phyloP scores from a whole-genome alignment of 352 stramenopile genomes.

The Phytophthora hybrid region DNA sequence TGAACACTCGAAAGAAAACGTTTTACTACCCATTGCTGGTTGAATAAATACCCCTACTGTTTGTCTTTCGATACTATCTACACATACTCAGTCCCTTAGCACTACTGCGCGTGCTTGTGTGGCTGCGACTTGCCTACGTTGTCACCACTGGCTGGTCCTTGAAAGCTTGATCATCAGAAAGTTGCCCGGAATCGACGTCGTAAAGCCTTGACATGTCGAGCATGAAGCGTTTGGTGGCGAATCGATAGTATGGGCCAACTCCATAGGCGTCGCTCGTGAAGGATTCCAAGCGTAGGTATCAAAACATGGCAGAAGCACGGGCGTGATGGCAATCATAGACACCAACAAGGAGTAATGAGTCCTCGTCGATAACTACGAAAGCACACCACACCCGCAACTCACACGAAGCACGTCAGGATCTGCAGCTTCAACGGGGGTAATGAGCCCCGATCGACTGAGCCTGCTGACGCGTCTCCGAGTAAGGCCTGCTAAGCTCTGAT shows the following conservation, averaged over 20 bases:
- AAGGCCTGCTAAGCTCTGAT: slow-evolving; percentile 19
- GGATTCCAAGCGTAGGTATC: not conserved
- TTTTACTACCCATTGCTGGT: slow-evolving; percentile 6
- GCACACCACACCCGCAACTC: slow-evolving; percentile 10
- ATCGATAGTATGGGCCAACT: not conserved
- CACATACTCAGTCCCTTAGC: slow-evolving; percentile 25
- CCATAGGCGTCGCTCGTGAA: slow-evolving; percentile 10
- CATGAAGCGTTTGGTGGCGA: not conserved
- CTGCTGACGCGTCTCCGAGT: slow-evolving; percentile 14
- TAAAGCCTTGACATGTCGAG: slow-evolving; percentile 7
- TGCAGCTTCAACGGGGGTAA: slow-evolving; percentile 41
- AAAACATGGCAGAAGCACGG: slow-evolving; percentile 26
- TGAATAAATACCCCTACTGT: slow-evolving; percentile 47
- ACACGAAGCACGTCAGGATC: slow-evolving; percentile 28
- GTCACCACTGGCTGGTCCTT: slow-evolving; percentile 9
- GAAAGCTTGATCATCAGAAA: slow-evolving; percentile 8
- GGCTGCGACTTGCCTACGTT: not conserved
- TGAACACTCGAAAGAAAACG: not conserved
- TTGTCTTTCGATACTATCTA: slow-evolving; percentile 35
- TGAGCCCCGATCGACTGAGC: slow-evolving; percentile 43
- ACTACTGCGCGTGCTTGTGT: not conserved
- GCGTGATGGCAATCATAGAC: slow-evolving; percentile 7
- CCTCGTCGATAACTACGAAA: slow-evolving; percentile 18
- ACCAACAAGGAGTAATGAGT: slow-evolving; percentile 46
- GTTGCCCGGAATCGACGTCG: slow-evolving; percentile 7